phyloP scores from a whole-genome alignment of 805 yeast species.

The Starmerella roubikii region DNA sequence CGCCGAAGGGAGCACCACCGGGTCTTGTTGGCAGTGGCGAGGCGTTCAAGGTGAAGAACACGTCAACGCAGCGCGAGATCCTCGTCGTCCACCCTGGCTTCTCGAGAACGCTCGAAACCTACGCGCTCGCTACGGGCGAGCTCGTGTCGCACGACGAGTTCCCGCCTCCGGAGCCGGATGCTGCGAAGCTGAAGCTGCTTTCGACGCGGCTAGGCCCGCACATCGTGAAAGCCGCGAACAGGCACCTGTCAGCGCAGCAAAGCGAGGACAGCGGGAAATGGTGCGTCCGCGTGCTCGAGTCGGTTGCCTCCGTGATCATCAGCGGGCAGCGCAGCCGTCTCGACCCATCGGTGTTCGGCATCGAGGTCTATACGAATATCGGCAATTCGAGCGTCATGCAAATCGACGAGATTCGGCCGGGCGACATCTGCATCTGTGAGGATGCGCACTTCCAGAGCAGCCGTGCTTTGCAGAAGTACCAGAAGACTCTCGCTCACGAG shows the following conservation, averaged over 20 bases:
- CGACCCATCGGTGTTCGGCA: constrained; percentile 35
- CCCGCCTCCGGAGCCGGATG: constrained; percentile 35
- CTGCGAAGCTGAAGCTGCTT: constrained; percentile 36
- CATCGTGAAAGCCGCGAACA: constrained; percentile 32
- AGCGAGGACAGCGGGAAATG: constrained; percentile 1
- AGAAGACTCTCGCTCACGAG: constrained; percentile 45
- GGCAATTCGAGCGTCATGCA: constrained; percentile 39
- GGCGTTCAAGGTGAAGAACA: constrained; percentile 37
- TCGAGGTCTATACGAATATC: constrained; percentile 45
- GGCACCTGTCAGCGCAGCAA: background rate
- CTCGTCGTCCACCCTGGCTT: constrained; percentile 63
- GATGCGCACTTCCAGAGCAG: constrained; percentile 63
- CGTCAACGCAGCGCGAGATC: constrained; percentile 52
- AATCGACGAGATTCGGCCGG: constrained; percentile 55
- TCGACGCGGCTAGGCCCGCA: constrained; percentile 39
- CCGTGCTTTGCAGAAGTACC: constrained; percentile 43
- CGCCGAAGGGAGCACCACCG: constrained; percentile 39
- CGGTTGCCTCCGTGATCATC: constrained; percentile 1
- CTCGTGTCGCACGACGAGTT: constrained; percentile 5
- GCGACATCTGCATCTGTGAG: constrained; percentile 69
- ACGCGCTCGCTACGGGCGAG: constrained; percentile 35
- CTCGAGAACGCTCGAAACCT: constrained; percentile 48
- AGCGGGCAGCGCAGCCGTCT: background rate
- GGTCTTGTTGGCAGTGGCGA: constrained; percentile 50
- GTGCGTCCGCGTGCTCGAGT: background rate